These are phyloP conservation scores for Candida dubliniensis DNA, from an alignment of 1,139 yeast species.

Conservation along the genomic window DNA sequence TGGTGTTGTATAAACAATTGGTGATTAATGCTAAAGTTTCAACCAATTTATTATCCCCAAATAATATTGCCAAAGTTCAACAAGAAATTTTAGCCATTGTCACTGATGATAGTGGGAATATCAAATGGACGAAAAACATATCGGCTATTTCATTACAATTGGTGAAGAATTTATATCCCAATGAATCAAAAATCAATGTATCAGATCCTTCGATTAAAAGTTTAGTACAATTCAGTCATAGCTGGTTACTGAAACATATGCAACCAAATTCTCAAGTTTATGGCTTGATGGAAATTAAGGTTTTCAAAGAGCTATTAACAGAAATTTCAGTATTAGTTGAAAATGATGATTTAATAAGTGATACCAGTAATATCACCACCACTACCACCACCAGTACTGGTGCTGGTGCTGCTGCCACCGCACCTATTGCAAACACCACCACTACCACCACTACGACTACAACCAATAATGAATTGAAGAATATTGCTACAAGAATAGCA, in stretches of 20 bases:
- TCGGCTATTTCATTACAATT: constrained; percentile 72
- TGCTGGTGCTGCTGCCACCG: neutral
- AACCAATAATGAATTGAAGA: constrained; percentile 40
- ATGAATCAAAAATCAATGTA: constrained; percentile 4
- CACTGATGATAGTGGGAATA: constrained; percentile 81
- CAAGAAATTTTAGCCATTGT: constrained; percentile 76
- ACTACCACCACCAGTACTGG: neutral
- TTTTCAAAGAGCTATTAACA: constrained; percentile 51
- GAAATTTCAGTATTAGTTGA: constrained; percentile 26
- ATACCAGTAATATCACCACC: constrained; percentile 3
- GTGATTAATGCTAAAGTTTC: constrained; percentile 31
- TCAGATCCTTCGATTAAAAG: constrained; percentile 18
- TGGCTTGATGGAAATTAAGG: constrained; percentile 70
- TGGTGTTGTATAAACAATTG: constrained; percentile 71
- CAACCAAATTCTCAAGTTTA: constrained; percentile 83
- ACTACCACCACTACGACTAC: constrained; percentile 8
- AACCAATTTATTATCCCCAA: constrained; percentile 23
- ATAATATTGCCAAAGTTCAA: constrained; percentile 36
- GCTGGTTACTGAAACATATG: constrained; percentile 83
- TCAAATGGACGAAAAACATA: constrained; percentile 87
- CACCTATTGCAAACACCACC: neutral
- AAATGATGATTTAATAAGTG: constrained; percentile 12
- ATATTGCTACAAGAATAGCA: constrained; percentile 52
- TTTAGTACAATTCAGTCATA: constrained; percentile 64
- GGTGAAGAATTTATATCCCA: constrained; percentile 41